Conservation (phyloP, 768 basidiomycete genomes). For the Termitomyces sp. region DNA sequence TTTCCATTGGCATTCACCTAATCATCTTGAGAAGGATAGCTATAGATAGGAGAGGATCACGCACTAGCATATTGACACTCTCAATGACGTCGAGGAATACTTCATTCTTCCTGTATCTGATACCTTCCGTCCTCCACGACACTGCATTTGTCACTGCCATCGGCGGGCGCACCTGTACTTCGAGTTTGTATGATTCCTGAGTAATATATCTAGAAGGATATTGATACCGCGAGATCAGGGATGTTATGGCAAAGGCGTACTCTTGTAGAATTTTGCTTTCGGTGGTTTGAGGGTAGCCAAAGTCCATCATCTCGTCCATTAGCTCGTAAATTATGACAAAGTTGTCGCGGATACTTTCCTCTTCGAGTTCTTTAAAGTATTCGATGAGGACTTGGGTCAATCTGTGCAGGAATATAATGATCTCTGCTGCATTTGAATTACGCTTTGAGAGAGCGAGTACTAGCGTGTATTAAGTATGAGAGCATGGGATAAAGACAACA, state of each 20-base stretch:
- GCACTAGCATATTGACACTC: slow-evolving; percentile 90
- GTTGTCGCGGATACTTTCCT: slow-evolving; percentile 98
- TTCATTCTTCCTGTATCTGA: slow-evolving; percentile 97
- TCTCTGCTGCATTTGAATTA: slow-evolving; percentile 93
- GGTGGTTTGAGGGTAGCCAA: slow-evolving; percentile 97
- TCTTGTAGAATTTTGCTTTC: slow-evolving; percentile 99
- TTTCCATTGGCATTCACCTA: slow-evolving; percentile 97
- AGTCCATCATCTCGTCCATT: slow-evolving; percentile 99
- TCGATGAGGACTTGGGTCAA: slow-evolving; percentile 90
- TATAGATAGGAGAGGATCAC: slow-evolving; percentile 20
- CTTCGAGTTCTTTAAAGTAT: slow-evolving; percentile 99
- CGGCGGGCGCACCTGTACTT: slow-evolving; percentile 87
- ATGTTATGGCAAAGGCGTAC: slow-evolving; percentile 33
- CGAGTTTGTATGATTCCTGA: slow-evolving; percentile 96
- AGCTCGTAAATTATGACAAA: slow-evolving; percentile 99
- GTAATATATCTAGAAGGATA: slow-evolving; percentile 75
- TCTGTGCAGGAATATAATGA: slow-evolving; percentile 94
- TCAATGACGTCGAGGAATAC: slow-evolving; percentile 99
- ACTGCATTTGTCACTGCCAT: slow-evolving; percentile 98
- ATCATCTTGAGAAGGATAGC: not conserved
- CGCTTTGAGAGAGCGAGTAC: slow-evolving; percentile 95
- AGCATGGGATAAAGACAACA: not conserved
- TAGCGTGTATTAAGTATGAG: slow-evolving; percentile 22
- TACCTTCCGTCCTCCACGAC: slow-evolving; percentile 97
- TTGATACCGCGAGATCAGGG: not conserved